phyloP scores from a whole-genome alignment of 495 filamentous ascomycete species.

The Aspergillus cavernicola region DNA sequence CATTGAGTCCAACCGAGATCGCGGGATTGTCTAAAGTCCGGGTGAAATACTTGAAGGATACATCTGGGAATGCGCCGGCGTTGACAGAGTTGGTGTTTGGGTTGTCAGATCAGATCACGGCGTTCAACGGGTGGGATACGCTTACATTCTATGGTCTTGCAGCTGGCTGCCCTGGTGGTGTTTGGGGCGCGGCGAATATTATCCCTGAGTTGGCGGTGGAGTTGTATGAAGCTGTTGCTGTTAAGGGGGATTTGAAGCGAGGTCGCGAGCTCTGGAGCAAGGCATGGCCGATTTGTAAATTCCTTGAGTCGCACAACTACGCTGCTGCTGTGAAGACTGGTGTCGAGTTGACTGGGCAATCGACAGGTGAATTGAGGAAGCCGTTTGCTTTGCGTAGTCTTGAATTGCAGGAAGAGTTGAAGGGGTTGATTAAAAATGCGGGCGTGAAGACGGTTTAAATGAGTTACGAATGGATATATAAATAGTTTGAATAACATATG shows the following conservation, averaged over 20 bases:
- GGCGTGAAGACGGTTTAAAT: conserved; percentile 30
- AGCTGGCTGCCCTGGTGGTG: conserved; percentile 25
- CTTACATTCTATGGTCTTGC: conserved; percentile 36
- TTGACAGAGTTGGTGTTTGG: conserved; percentile 31
- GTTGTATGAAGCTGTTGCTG: conserved; percentile 31
- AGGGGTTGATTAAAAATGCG: conserved; percentile 26
- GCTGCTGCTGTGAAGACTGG: conserved; percentile 33
- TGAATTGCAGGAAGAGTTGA: conserved; percentile 26
- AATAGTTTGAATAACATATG: no score
- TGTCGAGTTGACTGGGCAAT: conserved; percentile 30
- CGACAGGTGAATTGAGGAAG: conserved; percentile 33
- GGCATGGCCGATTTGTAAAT: conserved; percentile 34
- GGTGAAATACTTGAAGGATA: conserved; percentile 38
- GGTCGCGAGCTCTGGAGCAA: conserved; percentile 34
- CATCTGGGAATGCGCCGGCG: conserved; percentile 35
- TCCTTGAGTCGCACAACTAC: conserved; percentile 34
- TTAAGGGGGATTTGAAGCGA: conserved; percentile 26
- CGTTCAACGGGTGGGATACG: conserved; percentile 38
- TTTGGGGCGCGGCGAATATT: conserved; percentile 38
- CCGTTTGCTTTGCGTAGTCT: conserved; percentile 27
- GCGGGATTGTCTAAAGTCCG: conserved; percentile 27
- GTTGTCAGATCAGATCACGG: conserved; percentile 27
- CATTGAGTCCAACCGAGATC: conserved; percentile 24
- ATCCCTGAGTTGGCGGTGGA: conserved; percentile 35
- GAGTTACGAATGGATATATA: background rate